Evolutionary conservation across 2,329 filamentous ascomycete genomes (phyloP).

Genomic region (Curvularia hawaiiensis): DNA sequence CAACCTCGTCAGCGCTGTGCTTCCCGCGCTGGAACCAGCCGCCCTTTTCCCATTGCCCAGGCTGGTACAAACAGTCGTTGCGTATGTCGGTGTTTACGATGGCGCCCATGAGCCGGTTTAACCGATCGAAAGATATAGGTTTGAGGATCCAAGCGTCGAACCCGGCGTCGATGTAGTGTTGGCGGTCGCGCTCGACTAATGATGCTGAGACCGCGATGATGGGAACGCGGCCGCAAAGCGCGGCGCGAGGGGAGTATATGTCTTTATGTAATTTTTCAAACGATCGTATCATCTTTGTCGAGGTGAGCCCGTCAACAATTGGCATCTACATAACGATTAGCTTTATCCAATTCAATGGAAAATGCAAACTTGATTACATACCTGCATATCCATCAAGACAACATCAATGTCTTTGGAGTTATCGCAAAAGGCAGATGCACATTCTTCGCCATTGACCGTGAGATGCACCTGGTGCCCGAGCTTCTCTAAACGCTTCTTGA

Average conservation of each 20-base stretch:
- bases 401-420: conserved; percentile 71
- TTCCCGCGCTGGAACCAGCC: conserved; percentile 73
- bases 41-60: conserved; percentile 81
- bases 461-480: conserved; percentile 72
- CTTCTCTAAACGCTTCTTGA: conserved; percentile 80
- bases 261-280: conserved; percentile 64
- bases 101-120: conserved; percentile 71
- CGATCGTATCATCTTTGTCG: conserved; percentile 81
- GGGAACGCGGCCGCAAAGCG: conserved; percentile 69
- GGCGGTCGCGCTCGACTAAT: conserved; percentile 70
- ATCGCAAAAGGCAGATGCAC: conserved; percentile 71
- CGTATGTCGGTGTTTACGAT: conserved; percentile 67
- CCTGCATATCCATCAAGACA: conserved; percentile 92
- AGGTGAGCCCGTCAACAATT: conserved; percentile 82
- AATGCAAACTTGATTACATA: conserved; percentile 41
- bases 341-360: background rate
- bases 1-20: conserved; percentile 44
- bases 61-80: conserved; percentile 67
- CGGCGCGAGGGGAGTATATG: conserved; percentile 64
- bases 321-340: conserved; percentile 70
- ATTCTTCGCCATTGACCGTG: conserved; percentile 85
- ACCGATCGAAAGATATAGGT: conserved; percentile 79
- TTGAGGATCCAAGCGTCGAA: conserved; percentile 94
- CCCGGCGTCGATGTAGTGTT: conserved; percentile 74
- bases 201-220: conserved; percentile 90